Percentiles rank a stretch among this genome's conserved stretches.
These are phyloP conservation scores for Penicillium antarcticum DNA, from an alignment of 495 filamentous ascomycete species.

Conservation along the genomic window DNA sequence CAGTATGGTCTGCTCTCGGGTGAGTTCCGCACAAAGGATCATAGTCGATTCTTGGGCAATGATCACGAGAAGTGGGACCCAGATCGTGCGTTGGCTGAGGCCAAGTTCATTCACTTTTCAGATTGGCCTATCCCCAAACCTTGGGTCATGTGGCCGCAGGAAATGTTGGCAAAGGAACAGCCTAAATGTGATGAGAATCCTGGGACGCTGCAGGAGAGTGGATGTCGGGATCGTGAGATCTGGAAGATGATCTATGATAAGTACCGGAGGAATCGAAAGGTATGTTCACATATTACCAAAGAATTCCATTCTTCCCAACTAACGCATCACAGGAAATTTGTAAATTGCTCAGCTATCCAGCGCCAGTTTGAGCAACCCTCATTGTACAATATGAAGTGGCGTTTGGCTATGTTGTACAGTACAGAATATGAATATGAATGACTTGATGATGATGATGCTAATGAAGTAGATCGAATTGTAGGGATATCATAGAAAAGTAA, in stretches of 20 bases:
- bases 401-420: neutral
- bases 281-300: conserved; percentile 20
- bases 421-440: neutral
- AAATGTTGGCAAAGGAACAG: conserved; percentile 52
- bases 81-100: conserved; percentile 56
- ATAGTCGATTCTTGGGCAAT: conserved; percentile 60
- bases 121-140: conserved; percentile 82
- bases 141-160: conserved; percentile 62
- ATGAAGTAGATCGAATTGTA: neutral
- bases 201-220: conserved; percentile 41
- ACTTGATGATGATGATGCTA: neutral
- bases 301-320: neutral
- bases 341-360: conserved; percentile 46
- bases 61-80: conserved; percentile 68
- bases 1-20: conserved; percentile 66
- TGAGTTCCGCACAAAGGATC: conserved; percentile 64
- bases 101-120: conserved; percentile 76
- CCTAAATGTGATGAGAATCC: conserved; percentile 54
- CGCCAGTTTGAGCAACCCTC: conserved; percentile 30
- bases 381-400: conserved; percentile 8
- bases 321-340: conserved; percentile 39
- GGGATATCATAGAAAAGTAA: conserved; percentile 3
- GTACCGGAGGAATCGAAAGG: conserved; percentile 60
- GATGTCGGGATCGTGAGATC: conserved; percentile 61
- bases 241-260: conserved; percentile 73